These are phyloP conservation scores for Piper betle DNA, from an alignment of 164 flowering plant genomes.

Conservation along the genomic window DNA sequence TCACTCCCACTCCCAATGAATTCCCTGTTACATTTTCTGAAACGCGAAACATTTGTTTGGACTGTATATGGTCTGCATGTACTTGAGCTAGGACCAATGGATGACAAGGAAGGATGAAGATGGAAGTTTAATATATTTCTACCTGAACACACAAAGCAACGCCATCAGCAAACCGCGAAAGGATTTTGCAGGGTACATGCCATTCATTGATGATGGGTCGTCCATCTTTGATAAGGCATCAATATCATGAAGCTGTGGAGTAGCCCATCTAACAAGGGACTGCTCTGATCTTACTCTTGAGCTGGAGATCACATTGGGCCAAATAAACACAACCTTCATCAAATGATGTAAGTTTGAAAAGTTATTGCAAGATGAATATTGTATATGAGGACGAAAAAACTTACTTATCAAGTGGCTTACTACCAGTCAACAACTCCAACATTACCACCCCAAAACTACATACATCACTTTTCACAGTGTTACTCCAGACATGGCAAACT, in stretches of 20 bases:
- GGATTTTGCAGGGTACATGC: constrained; percentile 95
- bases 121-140: not conserved
- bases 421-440: constrained; percentile 88
- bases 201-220: constrained; percentile 74
- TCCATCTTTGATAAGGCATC: constrained; percentile 96
- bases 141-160: constrained; percentile 97
- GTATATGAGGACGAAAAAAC: not conserved
- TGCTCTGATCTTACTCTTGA: constrained; percentile 85
- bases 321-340: not conserved
- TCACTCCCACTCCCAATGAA: no score
- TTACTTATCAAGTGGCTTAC: constrained; percentile 94
- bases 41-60: no score
- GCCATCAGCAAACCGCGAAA: constrained; percentile 93
- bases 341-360: not conserved
- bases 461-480: constrained; percentile 93
- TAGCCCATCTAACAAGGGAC: constrained; percentile 96
- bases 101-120: no score
- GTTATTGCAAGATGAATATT: not conserved
- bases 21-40: no score
- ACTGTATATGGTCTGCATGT: no score
- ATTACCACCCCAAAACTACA: constrained; percentile 97
- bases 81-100: no score
- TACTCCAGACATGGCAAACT: constrained; percentile 88
- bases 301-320: constrained; percentile 18
- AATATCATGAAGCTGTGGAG: constrained; percentile 95